Base-by-base conservation (phyloP, 306 rosid genomes). In the Vigna nakashimae region DNA sequence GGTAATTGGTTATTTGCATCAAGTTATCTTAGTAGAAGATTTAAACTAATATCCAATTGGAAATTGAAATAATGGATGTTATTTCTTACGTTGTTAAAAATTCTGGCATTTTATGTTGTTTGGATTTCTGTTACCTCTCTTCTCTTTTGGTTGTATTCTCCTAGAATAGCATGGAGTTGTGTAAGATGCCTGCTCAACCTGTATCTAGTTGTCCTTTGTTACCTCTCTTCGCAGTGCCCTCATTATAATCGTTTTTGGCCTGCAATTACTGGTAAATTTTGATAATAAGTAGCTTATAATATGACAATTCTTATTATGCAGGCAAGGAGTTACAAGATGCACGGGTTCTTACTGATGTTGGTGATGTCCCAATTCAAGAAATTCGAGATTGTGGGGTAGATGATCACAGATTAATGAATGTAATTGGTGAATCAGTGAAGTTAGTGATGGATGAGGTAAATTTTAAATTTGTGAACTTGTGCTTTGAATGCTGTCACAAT, bases 341-440 rank as follows among this genome's bases (percentile, higher is more conserved):
- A 7, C 77, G 98, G 50, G 96, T 96, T 78, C 89, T 96, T 66
- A 92, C 94, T 20, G 98, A 92, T 86, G 99, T 92, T 32, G 98
- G 99, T 17, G 98, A 96, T 81, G 90, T 96, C 51, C 99, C 99
- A 45, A 91, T 96, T 74, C 98, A 92, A 85, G 99, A 96, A 85
- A 87, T 96, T 84, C 85, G 99, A 78, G 86, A 24, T 80, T 48
- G 24, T 73, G 71, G 57, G 36, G 82, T 79, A 62, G 78, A 71
- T 69, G 99, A 96, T 72, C 87, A 91, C 77, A 88, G 91, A 78
- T 76, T 96, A 86, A 96, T 96, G 99, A 91, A 84, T 60, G 98
- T 96, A 42, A 84, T 96, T n/a, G 65, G 94, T 74, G 98, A 96
- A 67, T 87, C 98, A 42, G 99, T 92, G 52, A 96, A 96, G 88